Conservation (phyloP, 2,329 filamentous ascomycete species). For the Ophiostoma ips region DNA sequence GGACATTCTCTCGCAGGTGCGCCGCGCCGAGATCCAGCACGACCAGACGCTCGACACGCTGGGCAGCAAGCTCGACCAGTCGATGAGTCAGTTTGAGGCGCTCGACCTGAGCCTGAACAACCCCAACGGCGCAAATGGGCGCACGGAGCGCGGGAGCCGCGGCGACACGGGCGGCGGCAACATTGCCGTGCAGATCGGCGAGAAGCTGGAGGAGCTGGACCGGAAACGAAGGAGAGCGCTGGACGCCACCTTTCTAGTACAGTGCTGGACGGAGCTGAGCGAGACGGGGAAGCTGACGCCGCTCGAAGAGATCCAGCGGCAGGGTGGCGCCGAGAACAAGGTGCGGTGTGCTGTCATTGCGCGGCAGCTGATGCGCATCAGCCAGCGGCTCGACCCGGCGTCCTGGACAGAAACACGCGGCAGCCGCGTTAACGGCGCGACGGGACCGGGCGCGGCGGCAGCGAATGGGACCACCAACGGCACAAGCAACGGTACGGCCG, state of each 20-base stretch:
- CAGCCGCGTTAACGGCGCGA: slow-evolving; percentile 28
- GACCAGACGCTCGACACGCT: slow-evolving; percentile 80
- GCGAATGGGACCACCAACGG: slow-evolving; percentile 30
- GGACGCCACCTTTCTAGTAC: slow-evolving; percentile 88
- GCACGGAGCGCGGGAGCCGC: slow-evolving; percentile 29
- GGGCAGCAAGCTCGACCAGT: slow-evolving; percentile 78
- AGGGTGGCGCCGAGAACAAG: slow-evolving; percentile 79
- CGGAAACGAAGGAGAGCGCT: slow-evolving; percentile 77
- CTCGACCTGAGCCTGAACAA: slow-evolving; percentile 73
- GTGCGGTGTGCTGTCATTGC: slow-evolving; percentile 90
- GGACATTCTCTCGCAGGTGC: slow-evolving; percentile 76
- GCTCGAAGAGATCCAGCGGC: slow-evolving; percentile 77
- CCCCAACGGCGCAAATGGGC: slow-evolving; percentile 25
- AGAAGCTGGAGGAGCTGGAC: slow-evolving; percentile 86
- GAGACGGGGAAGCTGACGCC: slow-evolving; percentile 75
- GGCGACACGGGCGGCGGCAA: slow-evolving; percentile 54
- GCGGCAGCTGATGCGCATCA: slow-evolving; percentile 84
- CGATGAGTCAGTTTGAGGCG: slow-evolving; percentile 81
- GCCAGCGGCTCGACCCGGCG: slow-evolving; percentile 69
- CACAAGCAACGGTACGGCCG: background rate
- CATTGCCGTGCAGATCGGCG: slow-evolving; percentile 86
- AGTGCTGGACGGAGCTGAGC: slow-evolving; percentile 93
- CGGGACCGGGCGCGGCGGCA: slow-evolving; percentile 24
- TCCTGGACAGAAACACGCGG: slow-evolving; percentile 55
- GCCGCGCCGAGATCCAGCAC: slow-evolving; percentile 83